These are phyloP conservation scores for Leishmania tarentolae DNA, from an alignment of 208 protist species.

Conservation along the genomic window DNA sequence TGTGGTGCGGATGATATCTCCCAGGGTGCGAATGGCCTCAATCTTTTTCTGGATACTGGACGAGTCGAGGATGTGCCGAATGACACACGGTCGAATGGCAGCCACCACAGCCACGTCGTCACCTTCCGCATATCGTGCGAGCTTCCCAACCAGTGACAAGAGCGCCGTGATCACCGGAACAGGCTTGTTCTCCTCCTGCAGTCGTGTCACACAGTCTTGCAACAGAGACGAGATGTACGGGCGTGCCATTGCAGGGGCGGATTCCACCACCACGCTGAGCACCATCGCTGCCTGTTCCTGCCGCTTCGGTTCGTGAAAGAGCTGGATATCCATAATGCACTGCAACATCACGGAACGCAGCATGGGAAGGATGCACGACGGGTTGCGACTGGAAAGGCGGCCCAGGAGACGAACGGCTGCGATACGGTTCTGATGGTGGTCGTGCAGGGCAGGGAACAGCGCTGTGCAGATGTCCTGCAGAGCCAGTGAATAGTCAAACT, in stretches of 20 bases:
- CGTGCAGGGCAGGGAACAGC: conserved; percentile 81
- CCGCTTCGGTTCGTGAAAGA: conserved; percentile 78
- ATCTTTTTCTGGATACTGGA: conserved; percentile 85
- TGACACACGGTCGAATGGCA: conserved; percentile 66
- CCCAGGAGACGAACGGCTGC: conserved; percentile 83
- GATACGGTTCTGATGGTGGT: conserved; percentile 87
- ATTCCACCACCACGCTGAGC: conserved; percentile 82
- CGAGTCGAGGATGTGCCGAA: conserved; percentile 82
- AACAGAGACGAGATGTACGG: conserved; percentile 87
- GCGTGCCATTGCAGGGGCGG: conserved; percentile 69
- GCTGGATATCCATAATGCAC: conserved; percentile 81
- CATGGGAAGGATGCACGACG: conserved; percentile 78
- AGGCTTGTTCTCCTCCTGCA: conserved; percentile 58
- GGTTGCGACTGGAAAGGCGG: conserved; percentile 79
- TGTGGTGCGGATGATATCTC: conserved; percentile 88
- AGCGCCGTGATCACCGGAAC: conserved; percentile 71
- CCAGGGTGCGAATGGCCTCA: conserved; percentile 82
- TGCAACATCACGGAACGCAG: conserved; percentile 86
- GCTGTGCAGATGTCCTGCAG: conserved; percentile 70
- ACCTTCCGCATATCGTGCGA: conserved; percentile 80
- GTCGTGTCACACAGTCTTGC: conserved; percentile 59
- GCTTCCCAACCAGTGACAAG: conserved; percentile 80
- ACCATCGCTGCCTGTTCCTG: conserved; percentile 80
- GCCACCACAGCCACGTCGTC: conserved; percentile 74
- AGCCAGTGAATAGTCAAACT: conserved; percentile 81